A percentile compares a stretch with the other conserved stretches of the same genome.
Conservation (phyloP, 768 basidiomycete genomes). For the Lactarius pseudohatsudake region DNA sequence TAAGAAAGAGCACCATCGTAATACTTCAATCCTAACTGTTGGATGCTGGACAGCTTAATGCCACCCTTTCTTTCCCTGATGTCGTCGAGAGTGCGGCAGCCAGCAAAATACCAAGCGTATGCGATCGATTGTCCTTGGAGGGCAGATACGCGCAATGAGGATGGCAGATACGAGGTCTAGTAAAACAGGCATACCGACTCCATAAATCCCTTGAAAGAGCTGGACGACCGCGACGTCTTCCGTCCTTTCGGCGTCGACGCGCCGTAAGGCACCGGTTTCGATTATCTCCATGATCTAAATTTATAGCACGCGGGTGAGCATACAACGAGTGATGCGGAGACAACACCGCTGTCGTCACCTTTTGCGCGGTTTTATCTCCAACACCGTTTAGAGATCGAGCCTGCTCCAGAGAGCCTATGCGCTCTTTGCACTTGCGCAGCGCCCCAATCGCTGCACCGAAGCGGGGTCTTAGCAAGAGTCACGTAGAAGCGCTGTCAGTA, state of each 20-base stretch:
- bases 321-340: not conserved
- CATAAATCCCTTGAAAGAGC: conserved; percentile 80
- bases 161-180: too few species aligned
- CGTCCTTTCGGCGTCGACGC: conserved; percentile 66
- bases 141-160: not conserved
- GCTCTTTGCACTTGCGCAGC: conserved; percentile 53
- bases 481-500: not conserved
- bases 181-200: conserved; percentile 61
- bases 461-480: not conserved
- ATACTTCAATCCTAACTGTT: conserved; percentile 64
- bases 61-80: conserved; percentile 58
- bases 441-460: conserved; percentile 53
- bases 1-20: conserved; percentile 56
- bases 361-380: conserved; percentile 73
- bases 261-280: conserved; percentile 65
- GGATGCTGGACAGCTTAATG: conserved; percentile 56
- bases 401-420: conserved; percentile 58
- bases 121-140: conserved; percentile 61
- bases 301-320: not conserved
- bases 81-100: conserved; percentile 79
- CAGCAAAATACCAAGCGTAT: conserved; percentile 69
- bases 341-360: conserved; percentile 42
- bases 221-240: conserved; percentile 56
- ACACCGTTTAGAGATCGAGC: conserved; percentile 61
- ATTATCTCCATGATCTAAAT: conserved; percentile 78